Evolutionary conservation across 2,329 filamentous ascomycete genomes (phyloP).

Genomic region (Capronia americana): DNA sequence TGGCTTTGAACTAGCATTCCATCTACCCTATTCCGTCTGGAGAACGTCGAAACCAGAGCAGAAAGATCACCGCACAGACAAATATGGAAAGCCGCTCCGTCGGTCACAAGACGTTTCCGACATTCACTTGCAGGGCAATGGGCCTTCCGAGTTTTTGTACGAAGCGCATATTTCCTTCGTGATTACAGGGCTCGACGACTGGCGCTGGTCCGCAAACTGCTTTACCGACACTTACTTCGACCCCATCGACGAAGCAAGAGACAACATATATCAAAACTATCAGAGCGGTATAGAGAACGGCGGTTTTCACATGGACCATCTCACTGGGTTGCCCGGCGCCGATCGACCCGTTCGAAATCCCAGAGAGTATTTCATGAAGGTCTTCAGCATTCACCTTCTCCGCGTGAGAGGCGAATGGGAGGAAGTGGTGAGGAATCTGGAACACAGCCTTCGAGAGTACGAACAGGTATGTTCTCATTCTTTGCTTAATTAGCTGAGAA

Average conservation of each 20-base stretch:
- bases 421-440: neutral
- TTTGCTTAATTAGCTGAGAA: no score
- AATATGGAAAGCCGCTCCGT: neutral
- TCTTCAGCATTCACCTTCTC: neutral
- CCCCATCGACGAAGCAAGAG: neutral
- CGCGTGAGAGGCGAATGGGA: constrained; percentile 7
- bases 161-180: constrained; percentile 12
- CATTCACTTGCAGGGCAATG: neutral
- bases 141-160: neutral
- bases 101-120: neutral
- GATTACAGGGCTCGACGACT: constrained; percentile 1
- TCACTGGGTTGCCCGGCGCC: neutral
- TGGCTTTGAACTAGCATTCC: neutral
- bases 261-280: neutral
- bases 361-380: constrained; percentile 3
- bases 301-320: neutral
- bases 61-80: neutral
- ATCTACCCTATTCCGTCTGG: constrained; percentile 6
- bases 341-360: neutral
- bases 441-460: neutral
- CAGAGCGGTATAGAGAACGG: neutral
- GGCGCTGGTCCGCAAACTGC: constrained; percentile 6
- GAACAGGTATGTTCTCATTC: neutral
- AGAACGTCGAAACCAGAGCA: neutral
- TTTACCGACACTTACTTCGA: constrained; percentile 5